phyloP scores from a whole-genome alignment of 305 asterid species.

The Striga hermonthica region DNA sequence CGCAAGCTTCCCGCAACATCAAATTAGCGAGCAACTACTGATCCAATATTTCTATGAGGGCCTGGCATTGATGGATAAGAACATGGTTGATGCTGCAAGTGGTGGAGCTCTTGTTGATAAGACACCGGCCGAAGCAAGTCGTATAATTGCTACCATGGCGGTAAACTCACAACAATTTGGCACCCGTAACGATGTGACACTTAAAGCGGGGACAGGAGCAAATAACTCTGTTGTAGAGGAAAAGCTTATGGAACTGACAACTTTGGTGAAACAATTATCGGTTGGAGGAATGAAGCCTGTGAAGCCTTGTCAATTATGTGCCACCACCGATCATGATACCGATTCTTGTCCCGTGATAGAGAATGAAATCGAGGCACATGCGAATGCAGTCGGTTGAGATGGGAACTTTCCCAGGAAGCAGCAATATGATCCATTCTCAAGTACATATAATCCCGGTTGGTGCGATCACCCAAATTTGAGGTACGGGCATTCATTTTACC shows the following conservation, averaged over 20 bases:
- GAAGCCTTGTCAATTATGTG: background rate
- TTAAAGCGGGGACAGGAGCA: background rate
- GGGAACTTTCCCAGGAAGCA: background rate
- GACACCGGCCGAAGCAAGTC: background rate
- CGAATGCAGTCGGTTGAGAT: background rate
- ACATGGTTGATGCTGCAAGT: background rate
- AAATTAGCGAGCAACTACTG: too few relatives aligned
- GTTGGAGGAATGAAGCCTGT: too few relatives aligned
- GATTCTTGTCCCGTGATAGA: background rate
- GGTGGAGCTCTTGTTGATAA: background rate
- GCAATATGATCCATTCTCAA: background rate
- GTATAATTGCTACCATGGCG: background rate
- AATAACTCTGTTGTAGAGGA: background rate
- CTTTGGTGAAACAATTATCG: background rate
- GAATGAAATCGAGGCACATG: background rate
- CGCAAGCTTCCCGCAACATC: too few relatives aligned
- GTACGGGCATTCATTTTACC: background rate
- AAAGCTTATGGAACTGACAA: background rate
- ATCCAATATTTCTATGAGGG: too few relatives aligned
- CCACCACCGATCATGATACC: background rate
- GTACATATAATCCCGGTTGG: background rate
- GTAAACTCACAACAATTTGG: background rate
- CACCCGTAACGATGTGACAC: background rate
- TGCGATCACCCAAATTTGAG: background rate
- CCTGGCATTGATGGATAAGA: background rate